These are phyloP conservation scores for Plasmodium gallinaceum DNA, from an alignment of 169 alveolate genomes.

Conservation along the genomic window DNA sequence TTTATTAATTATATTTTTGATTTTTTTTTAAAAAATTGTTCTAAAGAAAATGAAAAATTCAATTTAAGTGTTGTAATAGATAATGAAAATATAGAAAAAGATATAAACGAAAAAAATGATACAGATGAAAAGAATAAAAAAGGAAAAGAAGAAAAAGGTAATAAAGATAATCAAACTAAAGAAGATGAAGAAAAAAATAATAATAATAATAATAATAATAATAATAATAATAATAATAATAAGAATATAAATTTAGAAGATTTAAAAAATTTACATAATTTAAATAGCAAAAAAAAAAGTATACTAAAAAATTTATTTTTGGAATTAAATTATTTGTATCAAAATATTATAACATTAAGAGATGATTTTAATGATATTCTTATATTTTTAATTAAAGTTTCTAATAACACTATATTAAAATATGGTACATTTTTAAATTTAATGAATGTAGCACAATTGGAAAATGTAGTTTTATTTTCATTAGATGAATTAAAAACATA, in stretches of 20 bases:
- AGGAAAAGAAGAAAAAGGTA: background rate
- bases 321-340: constrained; percentile 71
- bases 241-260: constrained; percentile 21
- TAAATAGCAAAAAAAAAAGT: constrained; percentile 33
- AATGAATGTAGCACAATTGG: constrained; percentile 75
- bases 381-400: constrained; percentile 32
- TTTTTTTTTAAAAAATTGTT: constrained; percentile 19
- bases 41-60: constrained; percentile 11
- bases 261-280: constrained; percentile 38
- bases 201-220: background rate
- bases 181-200: background rate
- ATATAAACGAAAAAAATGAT: too few species aligned
- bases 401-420: constrained; percentile 65
- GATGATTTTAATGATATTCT: constrained; percentile 42
- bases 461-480: constrained; percentile 66
- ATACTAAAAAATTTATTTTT: constrained; percentile 41
- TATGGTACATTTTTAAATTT: constrained; percentile 63
- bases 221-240: constrained; percentile 5
- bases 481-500: constrained; percentile 41
- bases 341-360: constrained; percentile 47
- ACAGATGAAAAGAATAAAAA: background rate
- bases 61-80: background rate
- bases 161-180: background rate
- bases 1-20: constrained; percentile 49
- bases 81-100: background rate